Conservation (phyloP, 1,284 basidiomycete species). For the Irpex sp. region DNA sequence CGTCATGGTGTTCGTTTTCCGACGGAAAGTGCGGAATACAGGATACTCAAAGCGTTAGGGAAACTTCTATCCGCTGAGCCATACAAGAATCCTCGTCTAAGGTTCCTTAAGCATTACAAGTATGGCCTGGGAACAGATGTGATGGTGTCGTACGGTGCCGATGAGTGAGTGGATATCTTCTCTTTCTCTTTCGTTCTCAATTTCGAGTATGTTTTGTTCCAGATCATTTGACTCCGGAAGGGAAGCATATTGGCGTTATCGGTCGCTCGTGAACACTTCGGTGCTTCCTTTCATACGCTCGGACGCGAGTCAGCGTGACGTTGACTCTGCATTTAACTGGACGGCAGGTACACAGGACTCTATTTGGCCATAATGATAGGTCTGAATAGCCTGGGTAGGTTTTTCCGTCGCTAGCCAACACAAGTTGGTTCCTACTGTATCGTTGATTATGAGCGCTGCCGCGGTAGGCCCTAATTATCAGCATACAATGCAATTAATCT, state of each 20-base stretch:
- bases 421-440: slow-evolving; percentile 32
- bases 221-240: slow-evolving; percentile 49
- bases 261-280: slow-evolving; percentile 35
- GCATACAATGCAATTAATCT: too few species aligned
- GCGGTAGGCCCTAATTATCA: not conserved
- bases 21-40: slow-evolving; percentile 42
- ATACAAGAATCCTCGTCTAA: slow-evolving; percentile 44
- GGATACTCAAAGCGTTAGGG: slow-evolving; percentile 43
- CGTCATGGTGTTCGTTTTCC: slow-evolving; percentile 82
- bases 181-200: not conserved
- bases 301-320: slow-evolving; percentile 54
- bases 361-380: too few species aligned
- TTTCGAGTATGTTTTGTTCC: not conserved
- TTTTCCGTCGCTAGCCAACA: slow-evolving; percentile 34
- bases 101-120: slow-evolving; percentile 56
- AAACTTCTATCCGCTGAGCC: slow-evolving; percentile 44
- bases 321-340: slow-evolving; percentile 69
- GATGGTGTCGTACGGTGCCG: slow-evolving; percentile 64
- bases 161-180: slow-evolving; percentile 44
- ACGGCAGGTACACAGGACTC: slow-evolving; percentile 62
- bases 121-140: slow-evolving; percentile 57
- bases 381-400: slow-evolving; percentile 16
- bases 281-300: slow-evolving; percentile 64
- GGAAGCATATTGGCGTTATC: slow-evolving; percentile 47
- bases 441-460: slow-evolving; percentile 39